Base-by-base conservation (phyloP, 2,329 filamentous ascomycete genomes). In the Capronia americana region DNA sequence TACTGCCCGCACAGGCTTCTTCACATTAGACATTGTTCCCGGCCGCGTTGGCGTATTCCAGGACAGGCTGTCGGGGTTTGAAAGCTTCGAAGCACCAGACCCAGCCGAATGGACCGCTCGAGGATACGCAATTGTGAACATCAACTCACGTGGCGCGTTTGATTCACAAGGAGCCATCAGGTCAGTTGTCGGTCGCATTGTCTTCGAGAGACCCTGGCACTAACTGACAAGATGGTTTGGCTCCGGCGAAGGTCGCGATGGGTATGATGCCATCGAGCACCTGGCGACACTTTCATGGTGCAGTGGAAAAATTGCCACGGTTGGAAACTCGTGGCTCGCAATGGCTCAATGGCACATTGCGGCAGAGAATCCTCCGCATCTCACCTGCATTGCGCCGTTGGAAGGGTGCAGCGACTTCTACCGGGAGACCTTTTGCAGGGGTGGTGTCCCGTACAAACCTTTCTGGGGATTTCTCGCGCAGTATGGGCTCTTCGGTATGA, bases 341-440 rank as follows among this genome's bases (percentile, higher is more conserved):
- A 80, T 75, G 38, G 73, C 76, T 6, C 80, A 83, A 64, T 80
- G 78, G 77, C 78, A 78, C 59, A 76, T 82, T 8, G 81, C 79
- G 0, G 74, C 79, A 0, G 71, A 77, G 51, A 73, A 76, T 12
- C 81, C 82, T 8, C 81, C 81, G 0, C 76, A 75, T n/a, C 73
- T 83, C 4, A 75, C 75, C n/a, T 77, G 77, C 0, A 81, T 84
- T 32, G 81, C 80, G 0, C 83, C 75, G 53, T 82, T 81, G 81
- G 82, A 85, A 70, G 82, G 80, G 11, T 79, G 74, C 51, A 77
- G 77, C 0, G 83, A 84, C 66, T 69, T 83, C 4, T 84, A 81
- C 65, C 77, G 81, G 1, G 82, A 84, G 68, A 50, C 46, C 10
- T 77, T 80, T 26, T 80, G 83, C 67, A 76, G 75, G 34, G 77